Base-by-base conservation (phyloP, 1,139 yeast species). In the Saccharomyces hybrid region DNA sequence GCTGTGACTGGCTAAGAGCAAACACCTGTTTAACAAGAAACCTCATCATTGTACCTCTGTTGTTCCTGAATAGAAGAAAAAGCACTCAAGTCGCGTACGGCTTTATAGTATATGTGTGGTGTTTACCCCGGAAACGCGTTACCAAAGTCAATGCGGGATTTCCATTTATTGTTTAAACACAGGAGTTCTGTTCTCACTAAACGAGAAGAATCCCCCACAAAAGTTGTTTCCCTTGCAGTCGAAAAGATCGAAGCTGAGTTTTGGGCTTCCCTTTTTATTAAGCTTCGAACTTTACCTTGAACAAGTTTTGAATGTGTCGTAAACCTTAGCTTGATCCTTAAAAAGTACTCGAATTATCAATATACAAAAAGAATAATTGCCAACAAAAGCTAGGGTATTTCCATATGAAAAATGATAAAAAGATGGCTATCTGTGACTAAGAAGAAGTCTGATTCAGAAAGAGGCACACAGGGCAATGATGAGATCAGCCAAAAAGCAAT, bases 361-460 rank as follows among this genome's bases (percentile, higher is more conserved):
- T 11, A 26, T n/a, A 48, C 38, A 34, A 21, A 48, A 48, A 48
- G 38, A 28, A 34, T 4, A 27, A 48, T 21, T 8, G 12, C 19
- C 4, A 19, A 14, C 50, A 48, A 28, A 28, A 11, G n/a, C 16
- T n/a, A 27, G 24, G 14, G 21, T n/a, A 7, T 24, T 28, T 21
- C 27, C 28, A 26, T n/a, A 38, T 38, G 24, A 38, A 52, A 51
- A 24, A 57, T 57, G 59, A 46, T 57, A 46, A 57, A 57, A 57
- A 54, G 59, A 53, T 57, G 59, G 59, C 51, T 57, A 16, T 55
- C 57, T 19, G 52, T 50, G 14, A 57, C 53, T 28, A 55, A 51
- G 44, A 52, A 49, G n/a, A 46, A 46, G 24, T 32, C 47, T 47
- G 19, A 51, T 27, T 6, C 53, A 46, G 12, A 51, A 38, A 31